phyloP scores from a whole-genome alignment of 805 yeast species.

The Lachancea lanzarotensis region DNA sequence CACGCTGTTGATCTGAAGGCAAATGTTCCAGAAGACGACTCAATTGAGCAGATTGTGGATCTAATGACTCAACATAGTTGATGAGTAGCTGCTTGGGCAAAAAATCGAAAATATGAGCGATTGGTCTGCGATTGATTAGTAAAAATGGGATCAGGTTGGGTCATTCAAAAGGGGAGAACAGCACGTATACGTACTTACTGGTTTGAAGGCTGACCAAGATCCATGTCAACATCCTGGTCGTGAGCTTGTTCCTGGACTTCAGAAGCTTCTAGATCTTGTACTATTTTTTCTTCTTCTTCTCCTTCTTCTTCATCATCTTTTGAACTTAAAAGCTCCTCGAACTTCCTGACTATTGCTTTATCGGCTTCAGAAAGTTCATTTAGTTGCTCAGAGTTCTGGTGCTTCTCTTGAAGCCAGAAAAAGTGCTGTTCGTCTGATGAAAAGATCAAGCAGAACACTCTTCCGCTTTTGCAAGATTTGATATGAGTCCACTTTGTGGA shows the following conservation, averaged over 20 bases:
- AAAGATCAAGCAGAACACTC: constrained; percentile 66
- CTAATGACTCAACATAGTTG: constrained; percentile 7
- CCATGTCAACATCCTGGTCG: constrained; percentile 17
- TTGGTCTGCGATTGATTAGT: constrained; percentile 6
- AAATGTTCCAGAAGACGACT: constrained; percentile 3
- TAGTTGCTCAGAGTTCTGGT: constrained; percentile 43
- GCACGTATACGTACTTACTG: constrained; percentile 6
- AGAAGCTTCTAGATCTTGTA: constrained; percentile 12
- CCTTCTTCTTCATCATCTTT: constrained; percentile 17
- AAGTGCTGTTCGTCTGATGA: constrained; percentile 53
- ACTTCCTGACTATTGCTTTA: constrained; percentile 41
- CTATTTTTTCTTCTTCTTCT: constrained; percentile 13
- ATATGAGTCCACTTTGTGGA: constrained; percentile 74
- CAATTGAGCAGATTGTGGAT: constrained; percentile 6
- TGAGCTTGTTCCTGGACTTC: neutral
- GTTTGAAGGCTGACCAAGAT: constrained; percentile 8
- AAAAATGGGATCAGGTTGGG: too few species aligned
- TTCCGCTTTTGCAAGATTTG: constrained; percentile 62
- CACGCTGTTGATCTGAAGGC: constrained; percentile 5
- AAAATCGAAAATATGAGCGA: constrained; percentile 9
- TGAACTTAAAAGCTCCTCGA: constrained; percentile 43
- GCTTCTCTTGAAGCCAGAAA: constrained; percentile 71
- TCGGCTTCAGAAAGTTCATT: constrained; percentile 53
- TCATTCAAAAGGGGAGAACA: neutral
- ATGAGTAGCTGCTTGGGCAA: constrained; percentile 8